Evolutionary conservation across 208 protist species (phyloP), one percentile per base, ranked within the genome.

Genomic region (Porcisia hertigi): DNA sequence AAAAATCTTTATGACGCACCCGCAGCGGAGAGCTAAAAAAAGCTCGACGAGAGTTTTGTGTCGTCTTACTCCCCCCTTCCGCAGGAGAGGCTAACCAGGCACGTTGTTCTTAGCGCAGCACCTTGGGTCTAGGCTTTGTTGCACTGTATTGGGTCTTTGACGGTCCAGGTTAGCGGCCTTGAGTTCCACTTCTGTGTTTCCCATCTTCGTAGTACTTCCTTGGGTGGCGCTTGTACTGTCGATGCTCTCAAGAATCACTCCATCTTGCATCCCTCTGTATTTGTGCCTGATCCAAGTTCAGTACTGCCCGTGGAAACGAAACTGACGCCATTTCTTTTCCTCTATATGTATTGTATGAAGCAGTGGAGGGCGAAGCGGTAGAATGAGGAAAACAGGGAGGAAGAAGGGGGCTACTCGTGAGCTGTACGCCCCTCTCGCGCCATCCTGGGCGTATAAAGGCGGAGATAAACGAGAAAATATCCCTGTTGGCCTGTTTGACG

Each of bases 1-100:
- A 79, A 25, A 16, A 74, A 79, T 43, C 79, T 94, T 30, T 70
- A 75, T 62, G 52, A 65, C 34, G 76, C 71, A 8, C 72, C 76
- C 1, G 65, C 34, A 25, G 25, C 36, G 39, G 60, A 73, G n/a
- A 53, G 47, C 66, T 71, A 34, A 71, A 41, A 16, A 34, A 47
- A 41, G 62, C 58, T 6, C 47, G 39, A 69, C 41, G 8, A 52
- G 6, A 39, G 43, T 11, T 54, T 49, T 14, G 18, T 23, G 43
- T 36, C 8, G 43, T 25, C 43, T 5, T 69, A 2, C 25, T 69
- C 43, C 36, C n/a, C 39, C 20, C 36, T 4, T 65, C 25, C 3
- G 16, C 59, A 39, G 74, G 60, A 82, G 79, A 80, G n/a, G 36
- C 36, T 43, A 25, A 43, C 18, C 36, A 23, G 16, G 34, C 18